Base-by-base conservation (phyloP, 495 filamentous ascomycete species). In the Penicillium samsonianum region DNA sequence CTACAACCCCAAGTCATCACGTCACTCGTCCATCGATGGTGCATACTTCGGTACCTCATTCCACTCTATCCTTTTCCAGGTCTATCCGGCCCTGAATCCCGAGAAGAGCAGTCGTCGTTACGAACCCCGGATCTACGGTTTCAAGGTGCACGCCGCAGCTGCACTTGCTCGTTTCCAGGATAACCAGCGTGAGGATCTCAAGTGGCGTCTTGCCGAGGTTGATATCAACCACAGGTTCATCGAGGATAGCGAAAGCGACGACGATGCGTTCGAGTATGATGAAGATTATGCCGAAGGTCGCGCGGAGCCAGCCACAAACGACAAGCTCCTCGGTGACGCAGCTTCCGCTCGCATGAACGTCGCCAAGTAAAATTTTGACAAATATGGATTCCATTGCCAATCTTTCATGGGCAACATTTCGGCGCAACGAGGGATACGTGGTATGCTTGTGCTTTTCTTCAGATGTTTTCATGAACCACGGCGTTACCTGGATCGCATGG, bases 21-120 rank as follows among this genome's bases (percentile, higher is more conserved):
- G 94, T 46, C 94, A 99, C 72, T 89, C 90, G 42, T 82, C 86
- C 46, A 96, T 99, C 70, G 94, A 99, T 71, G 94, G 94, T 53
- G 94, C 94, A 54, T 98, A 98, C 80, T 98, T 98, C 54, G 94
- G 95, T 53, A 90, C 94, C 40, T 93, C 90, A 6, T 98, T 98
- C 80, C 93, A 96, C 80, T 96, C 96, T 70, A 97, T 98, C 73
- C 84, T 98, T 51, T 98, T 98, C 81, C 94, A 98, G 73, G 94
- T 98, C 30, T 98, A 97, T 65, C 94, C 95, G 2, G 86, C 89
- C 2, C 74, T 98, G 42, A 82, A 94, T 40, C 93, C 94, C 5
- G 78, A 84, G 60, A 98, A 98, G 82, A 90, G 81, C 70, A 78
- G 84, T 53, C 87, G 91, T 53, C 83, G 93, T 45, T 96, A 96